A percentile compares a stretch with the other conserved stretches of the same genome.
Evolutionary conservation across 2,329 filamentous ascomycete genomes (phyloP).

Genomic region (Aspergillus phoenicis): DNA sequence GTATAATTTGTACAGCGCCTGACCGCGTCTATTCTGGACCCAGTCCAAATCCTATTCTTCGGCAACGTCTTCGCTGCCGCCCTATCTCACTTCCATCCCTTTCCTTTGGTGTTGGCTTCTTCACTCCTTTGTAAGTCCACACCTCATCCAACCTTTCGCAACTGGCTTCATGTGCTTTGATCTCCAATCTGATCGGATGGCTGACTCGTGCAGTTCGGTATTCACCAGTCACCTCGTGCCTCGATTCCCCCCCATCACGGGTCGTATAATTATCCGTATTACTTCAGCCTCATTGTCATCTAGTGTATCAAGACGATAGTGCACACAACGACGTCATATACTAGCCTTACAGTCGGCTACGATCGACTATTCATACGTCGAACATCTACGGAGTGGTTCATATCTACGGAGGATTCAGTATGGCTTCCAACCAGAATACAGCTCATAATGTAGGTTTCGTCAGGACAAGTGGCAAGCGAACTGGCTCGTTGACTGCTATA

Average conservation of each 20-base stretch:
- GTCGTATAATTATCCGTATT: constrained; percentile 19
- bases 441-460: constrained; percentile 42
- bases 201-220: constrained; percentile 30
- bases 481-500: constrained; percentile 16
- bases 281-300: background rate
- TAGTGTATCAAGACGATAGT: background rate
- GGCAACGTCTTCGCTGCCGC: constrained; percentile 11
- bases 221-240: constrained; percentile 36
- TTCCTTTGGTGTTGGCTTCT: constrained; percentile 21
- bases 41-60: constrained; percentile 21
- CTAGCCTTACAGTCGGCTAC: constrained; percentile 7
- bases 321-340: constrained; percentile 17
- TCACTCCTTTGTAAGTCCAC: constrained; percentile 27
- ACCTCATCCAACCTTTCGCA: constrained; percentile 12
- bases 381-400: constrained; percentile 11
- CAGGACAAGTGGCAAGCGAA: background rate
- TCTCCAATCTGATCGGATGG: constrained; percentile 8
- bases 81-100: constrained; percentile 19
- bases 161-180: background rate
- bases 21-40: constrained; percentile 26
- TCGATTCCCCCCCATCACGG: background rate
- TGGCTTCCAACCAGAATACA: constrained; percentile 38
- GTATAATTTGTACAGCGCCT: constrained; percentile 36
- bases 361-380: background rate
- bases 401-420: constrained; percentile 32